Evolutionary conservation across 2,329 filamentous ascomycete genomes (phyloP).

Genomic region (Amesomyces nigricolor): DNA sequence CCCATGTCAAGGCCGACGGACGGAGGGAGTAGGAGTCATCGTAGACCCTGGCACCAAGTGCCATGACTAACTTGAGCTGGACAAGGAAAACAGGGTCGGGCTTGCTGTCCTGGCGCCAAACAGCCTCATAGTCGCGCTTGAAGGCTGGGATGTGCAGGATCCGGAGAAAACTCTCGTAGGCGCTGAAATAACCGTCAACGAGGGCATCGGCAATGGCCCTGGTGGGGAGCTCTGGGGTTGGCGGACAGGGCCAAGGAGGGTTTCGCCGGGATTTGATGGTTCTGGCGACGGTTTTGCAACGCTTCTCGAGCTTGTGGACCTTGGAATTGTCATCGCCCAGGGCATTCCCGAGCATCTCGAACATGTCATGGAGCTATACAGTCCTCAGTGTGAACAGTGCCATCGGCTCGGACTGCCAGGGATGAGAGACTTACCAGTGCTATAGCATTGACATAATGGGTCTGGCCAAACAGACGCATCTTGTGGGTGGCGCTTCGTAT

Average conservation of each 20-base stretch:
- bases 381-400: neutral
- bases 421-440: conserved; percentile 36
- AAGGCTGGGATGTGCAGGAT: conserved; percentile 50
- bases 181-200: conserved; percentile 43
- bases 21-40: conserved; percentile 48
- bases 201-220: conserved; percentile 42
- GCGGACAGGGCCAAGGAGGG: conserved; percentile 43
- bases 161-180: conserved; percentile 42
- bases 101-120: conserved; percentile 38
- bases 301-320: conserved; percentile 35
- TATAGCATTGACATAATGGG: conserved; percentile 50
- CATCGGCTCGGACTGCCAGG: too few species aligned
- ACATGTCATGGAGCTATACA: conserved; percentile 38
- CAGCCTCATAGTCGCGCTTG: conserved; percentile 41
- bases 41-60: conserved; percentile 48
- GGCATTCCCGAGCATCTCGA: conserved; percentile 39
- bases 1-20: conserved; percentile 47
- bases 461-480: conserved; percentile 50
- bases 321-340: conserved; percentile 36
- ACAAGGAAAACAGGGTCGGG: conserved; percentile 43
- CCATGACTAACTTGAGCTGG: conserved; percentile 53
- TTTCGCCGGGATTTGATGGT: conserved; percentile 46
- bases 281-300: conserved; percentile 48
- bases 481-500: conserved; percentile 47
- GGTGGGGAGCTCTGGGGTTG: conserved; percentile 42